Evolutionary conservation across 2,329 filamentous ascomycete genomes (phyloP).

Genomic region (Harringtonia lauricola): DNA sequence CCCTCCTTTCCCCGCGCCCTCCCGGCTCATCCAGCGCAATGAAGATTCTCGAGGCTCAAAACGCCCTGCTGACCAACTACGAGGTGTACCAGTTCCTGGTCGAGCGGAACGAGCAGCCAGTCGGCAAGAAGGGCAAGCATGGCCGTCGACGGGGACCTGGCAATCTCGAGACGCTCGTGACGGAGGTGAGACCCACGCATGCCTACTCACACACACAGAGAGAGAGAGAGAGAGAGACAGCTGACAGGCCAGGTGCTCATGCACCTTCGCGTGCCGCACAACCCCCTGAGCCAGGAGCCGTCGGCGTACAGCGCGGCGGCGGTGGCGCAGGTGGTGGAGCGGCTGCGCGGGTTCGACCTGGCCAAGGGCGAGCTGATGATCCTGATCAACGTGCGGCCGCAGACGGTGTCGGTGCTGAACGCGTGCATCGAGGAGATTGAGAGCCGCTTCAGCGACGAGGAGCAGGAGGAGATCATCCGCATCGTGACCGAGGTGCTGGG

Average conservation of each 20-base stretch:
- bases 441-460: slow-evolving; percentile 44
- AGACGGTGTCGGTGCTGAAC: slow-evolving; percentile 44
- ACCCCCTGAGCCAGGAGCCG: slow-evolving; percentile 44
- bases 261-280: slow-evolving; percentile 36
- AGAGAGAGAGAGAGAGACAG: no score
- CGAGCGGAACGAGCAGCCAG: slow-evolving; percentile 32
- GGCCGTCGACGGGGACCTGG: slow-evolving; percentile 39
- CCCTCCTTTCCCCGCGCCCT: no score
- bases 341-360: slow-evolving; percentile 44
- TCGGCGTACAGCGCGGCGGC: slow-evolving; percentile 39
- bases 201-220: no score
- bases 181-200: slow-evolving; percentile 45
- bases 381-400: slow-evolving; percentile 55
- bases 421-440: slow-evolving; percentile 56
- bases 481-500: slow-evolving; percentile 49
- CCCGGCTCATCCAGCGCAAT: no score
- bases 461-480: slow-evolving; percentile 46
- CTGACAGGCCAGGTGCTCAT: slow-evolving; percentile 8
- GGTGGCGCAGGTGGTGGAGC: slow-evolving; percentile 42
- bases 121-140: slow-evolving; percentile 31
- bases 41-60: slow-evolving; percentile 64
- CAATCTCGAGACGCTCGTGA: slow-evolving; percentile 47
- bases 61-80: slow-evolving; percentile 59
- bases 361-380: slow-evolving; percentile 60
- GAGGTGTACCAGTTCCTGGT: slow-evolving; percentile 59